These are phyloP conservation scores for Hanseniaspora valbyensis DNA, from an alignment of 805 yeast species.

Conservation along the genomic window DNA sequence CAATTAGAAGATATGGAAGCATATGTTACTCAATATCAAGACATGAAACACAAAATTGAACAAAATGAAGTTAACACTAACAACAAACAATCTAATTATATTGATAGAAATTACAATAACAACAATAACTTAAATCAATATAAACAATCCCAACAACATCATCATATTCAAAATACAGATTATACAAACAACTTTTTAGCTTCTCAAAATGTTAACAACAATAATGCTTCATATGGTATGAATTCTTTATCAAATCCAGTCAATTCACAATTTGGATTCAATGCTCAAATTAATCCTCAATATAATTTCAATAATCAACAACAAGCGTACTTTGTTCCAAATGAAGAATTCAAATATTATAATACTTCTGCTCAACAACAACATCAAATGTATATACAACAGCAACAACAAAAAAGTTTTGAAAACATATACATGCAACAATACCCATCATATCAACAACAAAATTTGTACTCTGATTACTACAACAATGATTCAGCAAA, in stretches of 20 bases:
- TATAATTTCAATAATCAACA: too few species aligned
- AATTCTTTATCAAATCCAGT: neutral
- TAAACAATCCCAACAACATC: slow-evolving; percentile 4
- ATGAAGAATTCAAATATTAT: neutral
- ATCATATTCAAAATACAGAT: neutral
- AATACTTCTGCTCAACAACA: neutral
- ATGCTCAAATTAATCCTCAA: neutral
- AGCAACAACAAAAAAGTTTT: neutral
- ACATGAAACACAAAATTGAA: slow-evolving; percentile 20
- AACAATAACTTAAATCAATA: slow-evolving; percentile 1
- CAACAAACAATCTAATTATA: slow-evolving; percentile 3
- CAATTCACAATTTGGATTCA: neutral
- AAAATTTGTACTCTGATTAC: slow-evolving; percentile 5
- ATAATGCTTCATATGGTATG: too few species aligned
- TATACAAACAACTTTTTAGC: slow-evolving; percentile 6
- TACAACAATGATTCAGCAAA: neutral
- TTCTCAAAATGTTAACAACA: slow-evolving; percentile 4
- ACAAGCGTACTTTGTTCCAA: neutral
- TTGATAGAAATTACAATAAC: too few species aligned
- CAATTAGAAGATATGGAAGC: slow-evolving; percentile 30
- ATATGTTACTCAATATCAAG: slow-evolving; percentile 24
- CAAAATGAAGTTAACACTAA: slow-evolving; percentile 1
- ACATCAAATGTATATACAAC: neutral
- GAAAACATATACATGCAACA: slow-evolving; percentile 6
- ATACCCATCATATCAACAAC: neutral